These are phyloP conservation scores for Phytophthora constricta DNA, from an alignment of 352 stramenopile species.

Conservation along the genomic window DNA sequence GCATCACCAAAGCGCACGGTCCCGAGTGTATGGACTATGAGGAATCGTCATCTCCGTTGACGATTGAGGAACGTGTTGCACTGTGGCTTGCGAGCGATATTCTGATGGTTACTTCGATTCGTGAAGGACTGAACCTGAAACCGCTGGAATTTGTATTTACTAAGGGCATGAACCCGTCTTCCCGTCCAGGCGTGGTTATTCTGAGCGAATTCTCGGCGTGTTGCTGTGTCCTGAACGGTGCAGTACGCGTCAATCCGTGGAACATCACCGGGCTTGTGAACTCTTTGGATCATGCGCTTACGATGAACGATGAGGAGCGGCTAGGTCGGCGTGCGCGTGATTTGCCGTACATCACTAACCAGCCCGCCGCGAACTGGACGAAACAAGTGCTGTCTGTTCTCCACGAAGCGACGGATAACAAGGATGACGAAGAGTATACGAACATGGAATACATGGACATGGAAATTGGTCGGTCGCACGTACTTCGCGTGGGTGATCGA, in stretches of 20 bases:
- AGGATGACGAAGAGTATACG: slow-evolving; percentile 79
- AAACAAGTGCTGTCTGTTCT: slow-evolving; percentile 94
- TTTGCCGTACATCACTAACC: slow-evolving; percentile 95
- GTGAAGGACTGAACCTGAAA: slow-evolving; percentile 98
- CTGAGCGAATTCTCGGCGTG: slow-evolving; percentile 97
- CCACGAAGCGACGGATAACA: slow-evolving; percentile 78
- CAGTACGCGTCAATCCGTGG: slow-evolving; percentile 97
- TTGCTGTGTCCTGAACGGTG: slow-evolving; percentile 96
- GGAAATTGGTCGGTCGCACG: slow-evolving; percentile 78
- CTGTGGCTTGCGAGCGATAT: slow-evolving; percentile 96
- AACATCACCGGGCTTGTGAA: slow-evolving; percentile 94
- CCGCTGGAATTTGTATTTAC: slow-evolving; percentile 96
- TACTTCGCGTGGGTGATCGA: slow-evolving; percentile 64
- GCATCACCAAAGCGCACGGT: slow-evolving; percentile 79
- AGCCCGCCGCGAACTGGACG: slow-evolving; percentile 95
- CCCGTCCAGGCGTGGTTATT: slow-evolving; percentile 94
- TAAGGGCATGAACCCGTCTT: slow-evolving; percentile 62
- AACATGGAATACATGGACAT: slow-evolving; percentile 91
- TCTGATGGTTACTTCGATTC: slow-evolving; percentile 95
- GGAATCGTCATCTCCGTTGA: slow-evolving; percentile 85
- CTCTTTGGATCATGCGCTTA: slow-evolving; percentile 93
- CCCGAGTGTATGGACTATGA: slow-evolving; percentile 87
- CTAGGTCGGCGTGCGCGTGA: slow-evolving; percentile 92
- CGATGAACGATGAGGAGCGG: slow-evolving; percentile 91
- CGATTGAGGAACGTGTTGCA: slow-evolving; percentile 91